phyloP scores from a whole-genome alignment of 73 alveolate genomes.

The Tetrahymena thermophila region DNA sequence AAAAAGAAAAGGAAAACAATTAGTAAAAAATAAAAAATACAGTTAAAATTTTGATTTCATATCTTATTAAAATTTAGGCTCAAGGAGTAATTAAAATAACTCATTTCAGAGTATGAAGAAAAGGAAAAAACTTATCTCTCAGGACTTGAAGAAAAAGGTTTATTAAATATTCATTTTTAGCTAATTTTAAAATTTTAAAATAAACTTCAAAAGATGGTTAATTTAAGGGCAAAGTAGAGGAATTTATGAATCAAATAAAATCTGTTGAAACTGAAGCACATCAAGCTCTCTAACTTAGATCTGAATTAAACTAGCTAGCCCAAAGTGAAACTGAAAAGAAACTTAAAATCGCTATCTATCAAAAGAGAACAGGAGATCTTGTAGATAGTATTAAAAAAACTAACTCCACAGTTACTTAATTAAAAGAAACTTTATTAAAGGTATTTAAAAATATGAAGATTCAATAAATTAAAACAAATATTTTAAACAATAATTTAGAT shows the following conservation, averaged over 20 bases:
- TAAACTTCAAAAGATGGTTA: not conserved
- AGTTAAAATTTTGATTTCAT: not conserved
- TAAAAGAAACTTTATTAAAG: not conserved
- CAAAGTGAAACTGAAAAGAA: not conserved
- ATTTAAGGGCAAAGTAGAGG: not conserved
- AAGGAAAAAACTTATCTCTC: not conserved
- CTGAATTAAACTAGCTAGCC: not conserved
- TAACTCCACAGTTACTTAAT: not conserved
- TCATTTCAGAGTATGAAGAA: not conserved
- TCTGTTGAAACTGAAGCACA: not conserved
- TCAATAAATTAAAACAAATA: not conserved
- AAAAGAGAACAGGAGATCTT: not conserved
- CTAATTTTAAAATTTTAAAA: not conserved
- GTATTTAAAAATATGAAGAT: not conserved
- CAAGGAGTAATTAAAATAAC: not conserved
- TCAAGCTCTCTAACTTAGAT: not conserved
- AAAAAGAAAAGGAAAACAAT: not conserved
- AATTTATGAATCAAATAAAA: not conserved
- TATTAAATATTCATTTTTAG: not conserved
- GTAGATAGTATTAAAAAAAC: not conserved
- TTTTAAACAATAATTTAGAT: not conserved
- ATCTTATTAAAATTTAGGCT: not conserved
- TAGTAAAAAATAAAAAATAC: not conserved
- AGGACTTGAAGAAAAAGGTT: not conserved
- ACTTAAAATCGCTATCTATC: not conserved